phyloP scores from a whole-genome alignment of 108 stramenopile genomes.

The Fragilariopsis cylindrus region DNA sequence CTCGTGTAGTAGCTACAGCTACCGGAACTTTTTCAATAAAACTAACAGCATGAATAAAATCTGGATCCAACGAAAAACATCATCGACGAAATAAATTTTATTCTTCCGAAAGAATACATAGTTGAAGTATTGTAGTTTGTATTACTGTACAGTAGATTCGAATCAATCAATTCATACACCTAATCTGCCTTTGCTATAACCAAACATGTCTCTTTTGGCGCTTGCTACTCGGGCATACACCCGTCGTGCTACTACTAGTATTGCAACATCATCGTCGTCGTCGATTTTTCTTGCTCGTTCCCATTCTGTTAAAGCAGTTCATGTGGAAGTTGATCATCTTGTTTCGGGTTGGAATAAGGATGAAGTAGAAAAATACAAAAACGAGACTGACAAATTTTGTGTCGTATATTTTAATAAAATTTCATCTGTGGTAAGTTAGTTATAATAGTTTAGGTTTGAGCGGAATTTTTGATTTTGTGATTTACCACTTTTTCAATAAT shows the following conservation, averaged over 20 bases:
- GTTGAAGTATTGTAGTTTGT: too few species aligned
- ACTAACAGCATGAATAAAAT: too few species aligned
- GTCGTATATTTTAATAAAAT: conserved; percentile 75
- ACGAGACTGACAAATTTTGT: conserved; percentile 45
- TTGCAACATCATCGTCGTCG: conserved; percentile 10
- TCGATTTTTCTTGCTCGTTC: conserved; percentile 12
- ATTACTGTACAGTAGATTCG: too few species aligned
- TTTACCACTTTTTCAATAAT: neutral
- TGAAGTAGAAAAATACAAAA: conserved; percentile 35
- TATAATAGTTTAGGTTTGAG: neutral
- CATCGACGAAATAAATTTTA: too few species aligned
- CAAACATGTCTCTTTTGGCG: neutral
- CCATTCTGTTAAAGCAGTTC: conserved; percentile 15
- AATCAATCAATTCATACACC: too few species aligned
- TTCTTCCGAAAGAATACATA: too few species aligned
- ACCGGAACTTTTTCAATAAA: too few species aligned
- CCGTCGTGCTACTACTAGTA: neutral
- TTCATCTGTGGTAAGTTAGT: conserved; percentile 24
- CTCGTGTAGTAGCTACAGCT: too few species aligned
- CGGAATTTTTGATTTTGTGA: neutral
- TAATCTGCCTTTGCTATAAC: too few species aligned
- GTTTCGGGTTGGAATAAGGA: conserved; percentile 39
- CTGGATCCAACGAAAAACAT: too few species aligned
- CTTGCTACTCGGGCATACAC: conserved; percentile 7
- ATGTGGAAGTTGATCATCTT: conserved; percentile 46